phyloP scores from a whole-genome alignment of 2,329 filamentous ascomycete genomes.

The Huntiella decipiens region DNA sequence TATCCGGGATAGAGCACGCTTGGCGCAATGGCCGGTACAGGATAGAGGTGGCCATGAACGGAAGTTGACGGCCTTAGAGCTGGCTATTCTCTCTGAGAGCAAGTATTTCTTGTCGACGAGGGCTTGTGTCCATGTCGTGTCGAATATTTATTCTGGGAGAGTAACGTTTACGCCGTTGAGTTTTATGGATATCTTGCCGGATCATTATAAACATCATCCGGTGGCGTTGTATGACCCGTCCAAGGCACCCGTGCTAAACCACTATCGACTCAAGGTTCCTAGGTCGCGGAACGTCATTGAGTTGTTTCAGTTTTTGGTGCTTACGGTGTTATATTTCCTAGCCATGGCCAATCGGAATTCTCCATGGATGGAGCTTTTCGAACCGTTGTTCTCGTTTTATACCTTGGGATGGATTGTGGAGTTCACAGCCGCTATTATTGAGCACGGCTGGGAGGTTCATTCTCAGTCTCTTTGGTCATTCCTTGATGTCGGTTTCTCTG shows the following conservation, averaged over 20 bases:
- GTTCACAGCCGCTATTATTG: slow-evolving; percentile 43
- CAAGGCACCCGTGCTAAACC: slow-evolving; percentile 46
- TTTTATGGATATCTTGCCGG: slow-evolving; percentile 54
- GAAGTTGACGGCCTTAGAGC: slow-evolving; percentile 49
- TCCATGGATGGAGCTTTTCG: slow-evolving; percentile 20
- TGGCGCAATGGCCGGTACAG: slow-evolving; percentile 21
- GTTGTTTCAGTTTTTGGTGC: slow-evolving; percentile 42
- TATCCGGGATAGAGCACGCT: slow-evolving; percentile 29
- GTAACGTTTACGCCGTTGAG: slow-evolving; percentile 52
- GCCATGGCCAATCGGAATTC: slow-evolving; percentile 43
- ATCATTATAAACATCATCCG: slow-evolving; percentile 52
- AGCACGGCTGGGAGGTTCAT: slow-evolving; percentile 49
- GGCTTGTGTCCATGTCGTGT: slow-evolving; percentile 50
- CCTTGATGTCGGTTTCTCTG: slow-evolving; percentile 48
- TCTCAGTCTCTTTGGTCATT: slow-evolving; percentile 61
- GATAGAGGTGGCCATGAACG: slow-evolving; percentile 24
- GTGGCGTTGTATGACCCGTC: slow-evolving; percentile 52
- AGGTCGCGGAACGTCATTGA: slow-evolving; percentile 48
- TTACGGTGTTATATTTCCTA: slow-evolving; percentile 42
- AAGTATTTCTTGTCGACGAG: slow-evolving; percentile 47
- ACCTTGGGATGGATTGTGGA: slow-evolving; percentile 49
- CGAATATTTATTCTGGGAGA: slow-evolving; percentile 48
- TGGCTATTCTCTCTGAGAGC: slow-evolving; percentile 53
- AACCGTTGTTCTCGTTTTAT: slow-evolving; percentile 44
- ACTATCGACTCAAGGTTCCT: slow-evolving; percentile 53